Percentiles rank a stretch among this genome's conserved stretches.
Conservation (phyloP, 371 early-diverging fungal genomes). For the Mucor ambiguus region DNA sequence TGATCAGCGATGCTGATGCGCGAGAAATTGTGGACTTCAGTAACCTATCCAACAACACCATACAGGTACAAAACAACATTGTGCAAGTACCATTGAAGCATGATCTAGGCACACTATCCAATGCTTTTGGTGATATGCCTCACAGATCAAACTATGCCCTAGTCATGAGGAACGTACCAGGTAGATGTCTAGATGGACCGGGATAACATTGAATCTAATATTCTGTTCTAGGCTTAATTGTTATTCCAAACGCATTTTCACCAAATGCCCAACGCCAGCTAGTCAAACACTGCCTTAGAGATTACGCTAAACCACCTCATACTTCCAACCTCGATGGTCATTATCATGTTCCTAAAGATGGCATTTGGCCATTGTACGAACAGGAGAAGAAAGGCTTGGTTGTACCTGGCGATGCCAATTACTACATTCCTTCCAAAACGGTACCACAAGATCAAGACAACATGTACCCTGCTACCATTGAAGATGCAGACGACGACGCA, state of each 20-base stretch:
- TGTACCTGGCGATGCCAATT: constrained; percentile 23
- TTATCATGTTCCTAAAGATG: constrained; percentile 65
- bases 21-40: neutral
- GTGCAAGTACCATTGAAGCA: neutral
- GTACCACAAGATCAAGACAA: neutral
- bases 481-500: constrained; percentile 5
- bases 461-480: constrained; percentile 24
- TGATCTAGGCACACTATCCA: neutral
- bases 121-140: neutral
- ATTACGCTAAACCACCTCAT: constrained; percentile 76
- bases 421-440: constrained; percentile 8
- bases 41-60: neutral
- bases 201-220: neutral
- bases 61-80: neutral
- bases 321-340: constrained; percentile 84
- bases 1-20: constrained; percentile 56
- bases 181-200: constrained; percentile 6
- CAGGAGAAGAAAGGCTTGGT: constrained; percentile 28
- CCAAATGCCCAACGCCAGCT: constrained; percentile 65
- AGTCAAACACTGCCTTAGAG: constrained; percentile 64
- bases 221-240: constrained; percentile 59
- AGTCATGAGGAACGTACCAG: constrained; percentile 41
- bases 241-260: constrained; percentile 78
- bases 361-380: constrained; percentile 71
- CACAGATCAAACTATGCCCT: constrained; percentile 20